Evolutionary conservation across 1,139 yeast species (phyloP), one percentile per base, ranked within the genome.

Genomic region (Taiozyma sp.): DNA sequence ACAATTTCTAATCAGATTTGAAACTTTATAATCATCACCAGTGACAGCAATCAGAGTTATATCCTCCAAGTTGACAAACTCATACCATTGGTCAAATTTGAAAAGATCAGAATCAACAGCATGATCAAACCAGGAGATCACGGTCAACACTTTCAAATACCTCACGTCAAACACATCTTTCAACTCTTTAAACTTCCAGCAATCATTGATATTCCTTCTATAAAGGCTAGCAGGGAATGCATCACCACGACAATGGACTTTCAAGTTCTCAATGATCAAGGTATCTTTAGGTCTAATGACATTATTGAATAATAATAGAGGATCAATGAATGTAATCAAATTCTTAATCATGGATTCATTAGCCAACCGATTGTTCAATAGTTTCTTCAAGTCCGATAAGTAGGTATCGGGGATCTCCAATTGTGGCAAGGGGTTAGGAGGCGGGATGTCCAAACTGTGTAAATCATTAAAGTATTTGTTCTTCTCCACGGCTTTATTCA

Each of bases 101-200:
- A 66, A 66, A 26, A 64, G 55, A 48, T 62, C 66, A 43, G 67
- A 58, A 16, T 62, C 62, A 24, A 61, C 54, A 28, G 64, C 53
- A 10, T 64, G 58, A 46, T 69, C 73, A 52, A 66, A 66, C 76
- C 76, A 72, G 4, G 76, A 72, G 7, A 71, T 70, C 7, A 72
- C 62, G 0, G 75, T 71, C 37, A 72, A 57, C 0, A 67, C 62
- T 50, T 67, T 68, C 47, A 72, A 56, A 3, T 63, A 54, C 43
- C 66, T 58, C 1, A 62, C 54, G 50, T 70, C 73, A 46, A 72
- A 68, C 2, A 71, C 53, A 39, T 72, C 74, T 6, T 65, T 62
- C 37, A 71, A 56, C 46, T 58, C 58, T 7, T 53, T 53, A 21
- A 56, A 54, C 48, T 47, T 51, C 59, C 58, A 42, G 7, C 29